Base-by-base conservation (phyloP, 495 filamentous ascomycete genomes). In the Aspergillus sparsus region DNA sequence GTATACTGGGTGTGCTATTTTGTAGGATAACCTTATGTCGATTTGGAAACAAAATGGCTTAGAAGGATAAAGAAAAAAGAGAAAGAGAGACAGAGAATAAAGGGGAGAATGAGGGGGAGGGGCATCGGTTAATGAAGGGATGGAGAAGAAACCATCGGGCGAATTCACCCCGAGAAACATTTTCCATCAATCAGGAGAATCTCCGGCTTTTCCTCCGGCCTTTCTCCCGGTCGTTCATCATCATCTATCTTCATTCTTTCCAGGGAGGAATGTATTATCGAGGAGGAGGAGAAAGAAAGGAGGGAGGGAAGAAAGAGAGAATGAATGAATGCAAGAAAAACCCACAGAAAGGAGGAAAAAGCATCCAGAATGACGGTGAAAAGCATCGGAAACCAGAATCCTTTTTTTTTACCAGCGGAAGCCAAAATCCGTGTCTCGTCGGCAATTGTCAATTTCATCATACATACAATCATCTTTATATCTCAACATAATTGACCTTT, bases 381-480 rank as follows among this genome's bases (percentile, higher is more conserved):
- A 41, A 41, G 10, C 37, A 5, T 59, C 58, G 58, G 58, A 60
- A 60, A 60, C 58, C 45, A 39, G 46, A 60, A 55, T 60, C 61
- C 50, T 32, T 32, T 9, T 34, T 39, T 8, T 11, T 45, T 45
- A 27, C 21, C 21, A 27, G 52, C 68, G 68, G 68, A 71, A 68
- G 55, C 68, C 57, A 55, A 53, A 65, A 68, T 71, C 68, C 68
- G 68, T 53, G n/a, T 41, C 54, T 33, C 60, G 21, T 63, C 65
- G 64, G 64, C 65, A 67, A 60, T 66, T 62, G 64, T 63, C 49
- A 49, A 10, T 52, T 41, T 44, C 10, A 35, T 52, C 35, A 27
- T 27, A 27, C 21, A 27, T 27, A 27, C 21, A 27, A 27, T 27
- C 21, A 27, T 1, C 21, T 27, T 27, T 27, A 27, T 27, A 27